A percentile compares a stretch with the other conserved stretches of the same genome.
phyloP scores from a whole-genome alignment of 148 eudicot species.

The Pharnaceum exiguum region DNA sequence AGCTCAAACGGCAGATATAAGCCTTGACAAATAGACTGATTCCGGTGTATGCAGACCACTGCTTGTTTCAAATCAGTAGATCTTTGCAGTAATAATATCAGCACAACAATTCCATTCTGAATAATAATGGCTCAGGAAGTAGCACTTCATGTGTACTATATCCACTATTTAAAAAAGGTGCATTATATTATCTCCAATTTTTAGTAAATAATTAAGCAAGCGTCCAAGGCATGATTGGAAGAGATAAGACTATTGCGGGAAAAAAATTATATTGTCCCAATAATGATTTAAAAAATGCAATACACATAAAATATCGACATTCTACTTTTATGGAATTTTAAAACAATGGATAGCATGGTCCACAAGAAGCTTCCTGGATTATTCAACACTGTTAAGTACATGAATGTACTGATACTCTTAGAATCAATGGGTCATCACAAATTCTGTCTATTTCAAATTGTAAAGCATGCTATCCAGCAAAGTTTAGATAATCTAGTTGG shows the following conservation, averaged over 20 bases:
- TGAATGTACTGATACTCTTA: neutral
- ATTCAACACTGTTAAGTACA: neutral
- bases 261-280: too few species aligned
- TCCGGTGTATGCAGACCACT: neutral
- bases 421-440: neutral
- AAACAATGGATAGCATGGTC: neutral
- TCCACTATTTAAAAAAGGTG: too few species aligned
- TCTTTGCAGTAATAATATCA: too few species aligned
- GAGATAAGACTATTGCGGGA: too few species aligned
- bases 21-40: neutral
- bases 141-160: too few species aligned
- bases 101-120: too few species aligned
- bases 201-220: too few species aligned
- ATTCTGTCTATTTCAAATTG: neutral
- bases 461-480: neutral
- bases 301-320: neutral
- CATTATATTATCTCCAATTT: too few species aligned
- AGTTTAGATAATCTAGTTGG: neutral
- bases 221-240: too few species aligned
- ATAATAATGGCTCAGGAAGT: too few species aligned
- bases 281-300: neutral
- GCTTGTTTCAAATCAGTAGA: too few species aligned
- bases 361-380: conserved; percentile 4
- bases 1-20: neutral
- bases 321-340: neutral